Conservation (phyloP, 2,329 filamentous ascomycete species). For the Didymella exigua region DNA sequence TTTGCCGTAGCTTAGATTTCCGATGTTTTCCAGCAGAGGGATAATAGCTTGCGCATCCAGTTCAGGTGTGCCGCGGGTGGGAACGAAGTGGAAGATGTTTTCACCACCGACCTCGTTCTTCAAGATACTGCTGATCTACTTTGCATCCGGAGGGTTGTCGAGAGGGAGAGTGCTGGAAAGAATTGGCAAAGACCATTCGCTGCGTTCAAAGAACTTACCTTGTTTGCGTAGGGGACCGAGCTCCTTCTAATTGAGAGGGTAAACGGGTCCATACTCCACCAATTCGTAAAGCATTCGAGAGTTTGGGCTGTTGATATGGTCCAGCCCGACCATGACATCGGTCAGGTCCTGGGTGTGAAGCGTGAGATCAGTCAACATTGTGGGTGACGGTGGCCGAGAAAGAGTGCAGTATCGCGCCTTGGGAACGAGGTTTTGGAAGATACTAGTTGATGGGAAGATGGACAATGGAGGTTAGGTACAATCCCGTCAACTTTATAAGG, state of each 20-base stretch:
- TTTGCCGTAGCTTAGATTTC: slow-evolving; percentile 2
- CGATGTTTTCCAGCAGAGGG: slow-evolving; percentile 16
- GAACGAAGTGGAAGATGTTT: slow-evolving; percentile 14
- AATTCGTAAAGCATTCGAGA: neutral
- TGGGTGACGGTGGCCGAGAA: neutral
- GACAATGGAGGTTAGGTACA: neutral
- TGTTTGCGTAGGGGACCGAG: slow-evolving; percentile 7
- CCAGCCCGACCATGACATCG: slow-evolving; percentile 19
- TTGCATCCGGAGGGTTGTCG: neutral
- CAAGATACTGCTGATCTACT: slow-evolving; percentile 7
- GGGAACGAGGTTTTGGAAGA: neutral
- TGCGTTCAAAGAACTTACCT: neutral
- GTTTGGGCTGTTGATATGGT: slow-evolving; percentile 6
- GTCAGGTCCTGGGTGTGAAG: slow-evolving; percentile 17
- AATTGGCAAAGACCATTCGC: slow-evolving; percentile 9
- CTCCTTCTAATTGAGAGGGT: slow-evolving; percentile 12
- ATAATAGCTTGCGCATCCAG: slow-evolving; percentile 7
- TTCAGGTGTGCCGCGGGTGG: slow-evolving; percentile 6
- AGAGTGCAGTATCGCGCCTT: neutral
- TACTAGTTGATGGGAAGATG: neutral
- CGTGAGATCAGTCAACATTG: neutral
- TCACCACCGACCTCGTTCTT: slow-evolving; percentile 10
- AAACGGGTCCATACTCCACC: slow-evolving; percentile 1
- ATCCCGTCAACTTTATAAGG: neutral
- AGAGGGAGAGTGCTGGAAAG: slow-evolving; percentile 1